Evolutionary conservation across 1,139 yeast species (phyloP).

Genomic region (Geotrichum bryndzae): DNA sequence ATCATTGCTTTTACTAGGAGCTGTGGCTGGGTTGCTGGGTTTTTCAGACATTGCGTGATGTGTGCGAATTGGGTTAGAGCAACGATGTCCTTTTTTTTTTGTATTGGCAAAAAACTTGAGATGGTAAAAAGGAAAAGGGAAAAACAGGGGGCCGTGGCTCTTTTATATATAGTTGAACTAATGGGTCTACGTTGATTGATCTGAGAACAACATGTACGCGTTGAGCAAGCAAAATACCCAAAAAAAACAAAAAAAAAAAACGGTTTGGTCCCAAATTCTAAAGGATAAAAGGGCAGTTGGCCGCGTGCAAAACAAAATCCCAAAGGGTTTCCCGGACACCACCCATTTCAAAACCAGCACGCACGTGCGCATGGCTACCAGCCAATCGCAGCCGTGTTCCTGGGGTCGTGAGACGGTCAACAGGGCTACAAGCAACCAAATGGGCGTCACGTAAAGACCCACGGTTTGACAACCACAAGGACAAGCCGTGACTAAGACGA

Average conservation of each 20-base stretch:
- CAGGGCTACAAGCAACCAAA: background rate
- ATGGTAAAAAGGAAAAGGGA: background rate
- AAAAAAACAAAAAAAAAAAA: too few relatives aligned
- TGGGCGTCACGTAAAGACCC: background rate
- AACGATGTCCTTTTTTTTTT: too few relatives aligned
- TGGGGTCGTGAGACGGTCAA: background rate
- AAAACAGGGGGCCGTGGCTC: background rate
- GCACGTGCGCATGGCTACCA: background rate
- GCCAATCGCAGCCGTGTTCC: background rate
- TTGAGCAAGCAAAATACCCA: too few relatives aligned
- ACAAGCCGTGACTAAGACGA: too few relatives aligned
- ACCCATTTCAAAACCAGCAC: background rate
- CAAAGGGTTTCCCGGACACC: too few relatives aligned
- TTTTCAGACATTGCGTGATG: background rate
- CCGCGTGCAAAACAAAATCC: too few relatives aligned
- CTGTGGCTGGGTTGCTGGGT: background rate
- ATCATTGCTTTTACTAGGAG: background rate
- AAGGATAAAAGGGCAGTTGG: too few relatives aligned
- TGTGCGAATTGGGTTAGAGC: too few relatives aligned
- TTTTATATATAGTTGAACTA: background rate
- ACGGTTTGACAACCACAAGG: too few relatives aligned
- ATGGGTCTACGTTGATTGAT: background rate
- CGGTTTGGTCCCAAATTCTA: too few relatives aligned
- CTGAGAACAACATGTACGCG: too few relatives aligned
- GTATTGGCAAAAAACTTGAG: background rate